A percentile compares a stretch with the other conserved stretches of the same genome.
phyloP scores from a whole-genome alignment of 2,329 filamentous ascomycete genomes.

The Niveomyces coronatus region DNA sequence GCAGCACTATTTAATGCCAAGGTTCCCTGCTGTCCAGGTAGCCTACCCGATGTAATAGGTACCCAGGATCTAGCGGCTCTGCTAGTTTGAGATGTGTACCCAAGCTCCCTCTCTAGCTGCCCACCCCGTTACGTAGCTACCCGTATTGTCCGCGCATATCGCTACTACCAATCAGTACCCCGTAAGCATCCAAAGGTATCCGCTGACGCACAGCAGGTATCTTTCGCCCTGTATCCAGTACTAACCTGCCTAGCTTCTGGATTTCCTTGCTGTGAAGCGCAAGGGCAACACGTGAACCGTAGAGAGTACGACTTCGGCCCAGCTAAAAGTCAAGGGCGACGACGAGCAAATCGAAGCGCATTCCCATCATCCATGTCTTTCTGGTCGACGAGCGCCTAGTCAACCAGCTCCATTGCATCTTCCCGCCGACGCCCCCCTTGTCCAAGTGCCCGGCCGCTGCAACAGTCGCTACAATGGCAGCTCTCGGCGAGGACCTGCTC shows the following conservation, averaged over 20 bases:
- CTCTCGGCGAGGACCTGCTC: constrained; percentile 91
- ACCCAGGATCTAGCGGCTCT: too few relatives aligned
- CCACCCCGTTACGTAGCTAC: too few relatives aligned
- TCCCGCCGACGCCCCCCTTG: constrained; percentile 1
- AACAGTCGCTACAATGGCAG: constrained; percentile 56
- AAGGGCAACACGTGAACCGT: constrained; percentile 9
- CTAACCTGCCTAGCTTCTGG: constrained; percentile 1
- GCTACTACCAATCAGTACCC: too few relatives aligned
- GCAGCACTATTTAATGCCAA: too few relatives aligned
- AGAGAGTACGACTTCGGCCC: constrained; percentile 4
- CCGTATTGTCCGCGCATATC: too few relatives aligned
- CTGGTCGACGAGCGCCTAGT: constrained; percentile 5
- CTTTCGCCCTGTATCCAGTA: neutral
- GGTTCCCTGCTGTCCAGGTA: too few relatives aligned
- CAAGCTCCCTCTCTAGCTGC: too few relatives aligned
- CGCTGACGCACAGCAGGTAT: too few relatives aligned
- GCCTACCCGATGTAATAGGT: too few relatives aligned
- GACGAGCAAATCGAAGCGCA: constrained; percentile 8
- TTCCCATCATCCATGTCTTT: constrained; percentile 7
- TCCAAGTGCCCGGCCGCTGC: neutral
- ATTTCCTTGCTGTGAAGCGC: constrained; percentile 3
- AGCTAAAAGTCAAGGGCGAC: neutral
- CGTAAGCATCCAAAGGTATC: too few relatives aligned
- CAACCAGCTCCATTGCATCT: constrained; percentile 3
- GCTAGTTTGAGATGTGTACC: too few relatives aligned